Conservation (phyloP, 2,329 filamentous ascomycete species). For the Neoscytalidium dimidiatum region DNA sequence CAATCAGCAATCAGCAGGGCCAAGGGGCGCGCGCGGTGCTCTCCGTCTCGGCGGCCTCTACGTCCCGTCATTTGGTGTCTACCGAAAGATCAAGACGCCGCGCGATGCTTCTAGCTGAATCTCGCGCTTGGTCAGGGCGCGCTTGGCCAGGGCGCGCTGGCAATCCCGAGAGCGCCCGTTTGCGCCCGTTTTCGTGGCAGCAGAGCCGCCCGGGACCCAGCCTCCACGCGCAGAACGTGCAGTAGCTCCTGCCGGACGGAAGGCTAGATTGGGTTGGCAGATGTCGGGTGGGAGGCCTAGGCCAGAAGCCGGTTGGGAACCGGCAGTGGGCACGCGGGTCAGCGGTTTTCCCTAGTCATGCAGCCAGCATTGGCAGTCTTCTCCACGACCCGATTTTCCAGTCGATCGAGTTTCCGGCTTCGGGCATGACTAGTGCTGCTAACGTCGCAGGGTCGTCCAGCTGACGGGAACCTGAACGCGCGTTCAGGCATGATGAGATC, state of each 20-base stretch:
- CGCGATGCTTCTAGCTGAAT: neutral
- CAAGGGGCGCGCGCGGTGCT: neutral
- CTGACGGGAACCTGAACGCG: neutral
- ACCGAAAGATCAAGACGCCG: neutral
- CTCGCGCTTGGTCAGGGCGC: neutral
- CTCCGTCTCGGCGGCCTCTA: neutral
- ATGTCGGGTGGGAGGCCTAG: neutral
- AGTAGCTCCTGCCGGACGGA: neutral
- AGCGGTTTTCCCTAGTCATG: neutral
- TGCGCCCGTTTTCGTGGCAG: neutral
- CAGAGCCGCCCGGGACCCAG: neutral
- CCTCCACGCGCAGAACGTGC: neutral
- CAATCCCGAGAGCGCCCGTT: neutral
- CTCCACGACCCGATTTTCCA: neutral
- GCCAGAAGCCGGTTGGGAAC: neutral
- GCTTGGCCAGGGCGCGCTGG: neutral
- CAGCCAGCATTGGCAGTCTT: neutral
- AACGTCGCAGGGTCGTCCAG: neutral
- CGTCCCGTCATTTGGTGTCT: neutral
- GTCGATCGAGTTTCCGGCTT: conserved; percentile 13
- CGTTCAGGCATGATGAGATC: neutral
- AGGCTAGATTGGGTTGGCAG: conserved; percentile 1
- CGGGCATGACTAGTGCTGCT: neutral
- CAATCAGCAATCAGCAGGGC: neutral
- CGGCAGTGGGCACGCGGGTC: neutral